Evolutionary conservation across 495 filamentous ascomycete species (phyloP), one percentile per base, ranked within the genome.

Genomic region (Aspergillus saccharolyticus): DNA sequence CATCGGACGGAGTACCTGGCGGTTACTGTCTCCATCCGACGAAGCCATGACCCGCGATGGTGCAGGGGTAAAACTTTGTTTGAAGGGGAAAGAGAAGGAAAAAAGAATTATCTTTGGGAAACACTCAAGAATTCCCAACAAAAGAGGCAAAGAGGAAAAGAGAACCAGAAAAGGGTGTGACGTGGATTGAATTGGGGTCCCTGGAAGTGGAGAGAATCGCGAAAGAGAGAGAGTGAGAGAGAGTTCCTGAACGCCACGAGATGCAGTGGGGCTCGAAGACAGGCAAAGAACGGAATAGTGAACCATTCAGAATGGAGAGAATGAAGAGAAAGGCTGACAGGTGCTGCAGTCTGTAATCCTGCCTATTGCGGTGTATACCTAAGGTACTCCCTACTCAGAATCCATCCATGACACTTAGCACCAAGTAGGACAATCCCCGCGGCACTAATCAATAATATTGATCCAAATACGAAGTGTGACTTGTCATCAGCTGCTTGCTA

Each of bases 171-270:
- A 42, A 42, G 16, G 47, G 44, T 12, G 17, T 46, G 42, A 46
- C 54, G 30, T 44, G 44, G 24, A 16, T 52, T 55, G 33, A 33
- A 45, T 42, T 19, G 10, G 25, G 10, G 25, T 49, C 57, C 53
- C 53, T 55, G 53, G 12, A 39, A 39, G 33, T 39, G 33, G 33
- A 39, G 33, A 39, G 33, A 15, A 9, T 28, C 25, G 57, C 51
- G 48, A 47, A 44, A 39, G 33, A 39, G 33, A 15, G 10, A 18
- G 4, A 19, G 18, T 1, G 42, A 25, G 42, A 3, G 42, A 44
- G 14, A 24, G 57, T 60, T 25, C 57, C 57, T 60, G 57, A 46
- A 50, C 57, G 53, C 57, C 57, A 60, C 53, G 18, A 39, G 33
- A 39, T 39, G 33, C 33, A 39, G 33, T 46, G 45, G 48, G 22